Base-by-base conservation (phyloP, 306 rosid genomes). In the Parietaria judaica region DNA sequence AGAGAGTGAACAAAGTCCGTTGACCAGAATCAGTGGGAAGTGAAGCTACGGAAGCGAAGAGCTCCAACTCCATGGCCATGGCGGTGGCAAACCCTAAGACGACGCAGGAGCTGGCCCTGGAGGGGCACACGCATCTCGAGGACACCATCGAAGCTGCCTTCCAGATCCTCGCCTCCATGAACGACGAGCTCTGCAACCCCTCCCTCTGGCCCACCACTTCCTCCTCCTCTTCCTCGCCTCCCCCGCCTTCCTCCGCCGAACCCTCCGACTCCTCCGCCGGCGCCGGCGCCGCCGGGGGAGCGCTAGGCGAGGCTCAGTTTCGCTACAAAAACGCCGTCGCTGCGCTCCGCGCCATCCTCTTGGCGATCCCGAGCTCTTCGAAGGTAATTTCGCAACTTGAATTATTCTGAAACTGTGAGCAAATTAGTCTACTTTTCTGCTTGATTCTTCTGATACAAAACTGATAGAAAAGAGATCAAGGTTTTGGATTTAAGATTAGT, bases 141-240 rank as follows among this genome's bases (percentile, higher is more conserved):
- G 95, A 86, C 70, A 91, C 98, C 13, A 91, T 86, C 0, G 84
- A 91, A 66, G 64, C 83, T 34, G 96, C 98, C 67, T 91, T 78
- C 61, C 90, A 84, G 79, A 88, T 94, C 81, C 94, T 94, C 54
- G 80, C 84, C 66, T 88, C 97, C 65, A 88, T 94, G 99, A 94
- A 94, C 70, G 95, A 94, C 69, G 97, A 86, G 71, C 97, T 94
- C 66, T 86, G 97, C 76, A 88, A 88, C 70, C 95, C 97, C 15
- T 54, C 80, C 8, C 72, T 88, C 41, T 94, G 99, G 95, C 74
- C 88, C 63, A 79, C 90, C 65, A 64, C 81, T 60, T 13, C 75
- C 56, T 7, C 79, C 46, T 43, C 79, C 44, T 41, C 77, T 36
- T 52, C 80, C 6, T 16, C 82, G 38, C 55, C 73, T 8, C 3